A percentile compares a stretch with the other conserved stretches of the same genome.
phyloP scores from a whole-genome alignment of 768 basidiomycete species.

The Butyriboletus loyo region DNA sequence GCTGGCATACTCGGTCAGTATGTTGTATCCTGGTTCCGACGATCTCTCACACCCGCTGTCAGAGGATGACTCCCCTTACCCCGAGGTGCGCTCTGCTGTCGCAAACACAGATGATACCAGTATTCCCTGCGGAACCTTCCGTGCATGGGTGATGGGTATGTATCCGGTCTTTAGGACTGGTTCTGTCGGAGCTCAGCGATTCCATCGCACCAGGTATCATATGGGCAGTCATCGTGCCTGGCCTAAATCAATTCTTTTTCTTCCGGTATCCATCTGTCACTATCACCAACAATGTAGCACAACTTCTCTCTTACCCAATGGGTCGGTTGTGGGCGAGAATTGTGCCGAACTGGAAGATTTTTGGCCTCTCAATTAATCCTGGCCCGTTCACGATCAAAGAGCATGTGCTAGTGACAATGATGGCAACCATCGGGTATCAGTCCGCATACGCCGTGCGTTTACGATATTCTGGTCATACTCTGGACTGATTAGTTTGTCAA shows the following conservation, averaged over 20 bases:
- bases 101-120: constrained; percentile 67
- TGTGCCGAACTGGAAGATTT: constrained; percentile 49
- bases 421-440: constrained; percentile 49
- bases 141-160: constrained; percentile 57
- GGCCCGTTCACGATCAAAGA: constrained; percentile 79
- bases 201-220: constrained; percentile 28
- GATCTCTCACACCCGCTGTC: constrained; percentile 14
- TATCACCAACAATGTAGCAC: constrained; percentile 57
- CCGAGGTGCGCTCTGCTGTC: constrained; percentile 77
- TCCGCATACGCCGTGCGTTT: constrained; percentile 20
- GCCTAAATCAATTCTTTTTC: constrained; percentile 78
- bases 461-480: background rate
- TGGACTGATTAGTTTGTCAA: background rate
- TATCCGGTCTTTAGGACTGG: background rate
- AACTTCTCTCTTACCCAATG: constrained; percentile 68
- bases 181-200: background rate
- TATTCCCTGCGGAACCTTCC: constrained; percentile 61
- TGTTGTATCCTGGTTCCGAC: background rate
- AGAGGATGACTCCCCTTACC: constrained; percentile 82
- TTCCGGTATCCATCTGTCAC: constrained; percentile 57
- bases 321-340: constrained; percentile 59
- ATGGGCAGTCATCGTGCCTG: constrained; percentile 63
- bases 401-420: constrained; percentile 68
- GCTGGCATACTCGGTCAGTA: constrained; percentile 26
- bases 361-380: constrained; percentile 64